Percentiles rank a stretch among this genome's conserved stretches.
Evolutionary conservation across 2,329 filamentous ascomycete genomes (phyloP).

Genomic region (Diaporthe sp.): DNA sequence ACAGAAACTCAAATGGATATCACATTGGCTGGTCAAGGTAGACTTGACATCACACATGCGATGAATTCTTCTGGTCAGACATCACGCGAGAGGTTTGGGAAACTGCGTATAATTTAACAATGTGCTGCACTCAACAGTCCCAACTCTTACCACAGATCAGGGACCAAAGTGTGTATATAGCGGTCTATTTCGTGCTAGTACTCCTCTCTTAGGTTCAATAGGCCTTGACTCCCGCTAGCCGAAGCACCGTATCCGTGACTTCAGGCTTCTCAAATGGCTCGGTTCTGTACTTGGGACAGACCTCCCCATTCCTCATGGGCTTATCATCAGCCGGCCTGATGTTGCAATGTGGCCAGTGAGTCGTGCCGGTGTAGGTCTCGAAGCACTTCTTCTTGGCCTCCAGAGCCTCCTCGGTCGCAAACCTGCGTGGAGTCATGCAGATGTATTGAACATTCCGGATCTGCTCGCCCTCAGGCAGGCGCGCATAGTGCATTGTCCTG

Average conservation of each 20-base stretch:
- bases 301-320: slow-evolving; percentile 53
- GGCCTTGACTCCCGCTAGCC: slow-evolving; percentile 52
- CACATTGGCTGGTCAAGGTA: too few relatives aligned
- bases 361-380: slow-evolving; percentile 51
- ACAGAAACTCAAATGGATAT: background rate
- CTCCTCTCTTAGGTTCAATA: slow-evolving; percentile 30
- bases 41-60: background rate
- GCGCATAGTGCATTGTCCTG: slow-evolving; percentile 58
- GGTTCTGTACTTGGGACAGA: slow-evolving; percentile 53
- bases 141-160: background rate
- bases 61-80: background rate
- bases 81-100: too few relatives aligned
- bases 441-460: slow-evolving; percentile 54
- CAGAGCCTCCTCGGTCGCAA: slow-evolving; percentile 52
- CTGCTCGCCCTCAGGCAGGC: slow-evolving; percentile 48
- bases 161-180: background rate
- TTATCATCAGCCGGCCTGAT: slow-evolving; percentile 52
- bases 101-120: background rate
- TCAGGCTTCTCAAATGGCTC: slow-evolving; percentile 56
- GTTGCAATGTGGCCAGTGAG: slow-evolving; percentile 57
- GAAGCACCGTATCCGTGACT: slow-evolving; percentile 51
- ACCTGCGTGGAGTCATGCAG: slow-evolving; percentile 54
- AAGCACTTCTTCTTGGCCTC: slow-evolving; percentile 53
- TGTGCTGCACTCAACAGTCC: background rate
- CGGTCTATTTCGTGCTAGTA: background rate